These are phyloP conservation scores for Salvia sclarea DNA, from an alignment of 305 asterid species.

Conservation along the genomic window DNA sequence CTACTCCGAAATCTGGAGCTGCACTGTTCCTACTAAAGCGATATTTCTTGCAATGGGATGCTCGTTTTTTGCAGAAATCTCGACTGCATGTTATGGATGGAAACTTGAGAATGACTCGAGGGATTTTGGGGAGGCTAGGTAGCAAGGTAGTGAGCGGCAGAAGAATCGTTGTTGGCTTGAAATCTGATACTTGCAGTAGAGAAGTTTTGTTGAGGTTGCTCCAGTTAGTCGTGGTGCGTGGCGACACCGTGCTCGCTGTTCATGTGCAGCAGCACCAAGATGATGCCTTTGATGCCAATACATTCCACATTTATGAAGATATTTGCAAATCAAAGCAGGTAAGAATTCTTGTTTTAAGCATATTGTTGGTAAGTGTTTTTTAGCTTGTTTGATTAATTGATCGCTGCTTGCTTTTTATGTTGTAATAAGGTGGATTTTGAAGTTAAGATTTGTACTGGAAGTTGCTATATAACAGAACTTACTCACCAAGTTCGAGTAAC, in stretches of 20 bases:
- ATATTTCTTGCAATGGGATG: constrained; percentile 36
- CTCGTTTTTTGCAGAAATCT: constrained; percentile 24
- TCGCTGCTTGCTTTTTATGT: constrained; percentile 9
- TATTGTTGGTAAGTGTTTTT: neutral
- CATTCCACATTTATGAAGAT: constrained; percentile 79
- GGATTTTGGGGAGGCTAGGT: constrained; percentile 45
- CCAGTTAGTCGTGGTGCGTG: constrained; percentile 37
- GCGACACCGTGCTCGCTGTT: constrained; percentile 65
- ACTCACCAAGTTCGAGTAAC: constrained; percentile 63
- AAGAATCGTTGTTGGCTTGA: constrained; percentile 62
- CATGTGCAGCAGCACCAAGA: constrained; percentile 55
- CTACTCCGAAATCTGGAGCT: neutral
- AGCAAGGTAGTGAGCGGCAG: constrained; percentile 38
- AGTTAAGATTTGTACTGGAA: constrained; percentile 60
- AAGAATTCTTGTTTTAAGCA: neutral
- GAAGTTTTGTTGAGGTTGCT: constrained; percentile 69
- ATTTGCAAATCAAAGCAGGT: constrained; percentile 82
- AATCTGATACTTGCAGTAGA: constrained; percentile 64
- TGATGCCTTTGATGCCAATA: constrained; percentile 64
- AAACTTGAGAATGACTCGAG: constrained; percentile 37
- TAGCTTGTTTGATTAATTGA: neutral
- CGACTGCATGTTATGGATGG: constrained; percentile 41
- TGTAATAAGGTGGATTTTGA: constrained; percentile 70
- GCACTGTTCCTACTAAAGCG: neutral
- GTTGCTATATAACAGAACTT: constrained; percentile 55